A percentile compares a stretch with the other conserved stretches of the same genome.
Conservation (phyloP, 306 rosid species). For the Citrullus mucosospermus region DNA sequence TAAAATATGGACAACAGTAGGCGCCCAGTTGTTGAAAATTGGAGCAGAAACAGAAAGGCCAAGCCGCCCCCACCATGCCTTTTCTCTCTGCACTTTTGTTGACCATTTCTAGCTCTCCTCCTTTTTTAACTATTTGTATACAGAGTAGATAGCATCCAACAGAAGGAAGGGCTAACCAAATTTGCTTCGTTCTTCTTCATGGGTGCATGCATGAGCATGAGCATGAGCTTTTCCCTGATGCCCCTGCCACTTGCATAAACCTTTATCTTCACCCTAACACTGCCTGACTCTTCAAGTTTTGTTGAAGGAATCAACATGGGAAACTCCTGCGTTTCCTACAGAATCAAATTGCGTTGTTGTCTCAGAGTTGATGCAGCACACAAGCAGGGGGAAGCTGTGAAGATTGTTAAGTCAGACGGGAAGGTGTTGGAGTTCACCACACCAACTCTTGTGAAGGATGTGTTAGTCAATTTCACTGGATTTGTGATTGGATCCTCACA, state of each 20-base stretch:
- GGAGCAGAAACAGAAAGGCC: not conserved
- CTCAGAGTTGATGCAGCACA: not conserved
- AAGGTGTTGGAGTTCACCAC: slow-evolving; percentile 31
- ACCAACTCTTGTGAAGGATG: slow-evolving; percentile 38
- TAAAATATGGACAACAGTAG: not conserved
- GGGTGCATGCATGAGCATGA: not conserved
- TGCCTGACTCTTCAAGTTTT: not conserved
- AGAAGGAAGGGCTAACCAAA: not conserved
- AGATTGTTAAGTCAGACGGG: slow-evolving; percentile 45
- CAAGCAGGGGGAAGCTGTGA: slow-evolving; percentile 19
- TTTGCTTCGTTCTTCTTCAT: slow-evolving; percentile 7
- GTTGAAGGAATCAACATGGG: slow-evolving; percentile 35
- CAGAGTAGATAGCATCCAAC: slow-evolving; percentile 4
- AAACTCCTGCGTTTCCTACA: slow-evolving; percentile 27
- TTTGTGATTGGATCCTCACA: slow-evolving; percentile 25
- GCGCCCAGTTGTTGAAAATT: not conserved
- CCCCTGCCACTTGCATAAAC: slow-evolving; percentile 8
- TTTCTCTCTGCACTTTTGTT: slow-evolving; percentile 48
- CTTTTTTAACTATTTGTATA: not conserved
- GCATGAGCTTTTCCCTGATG: not conserved
- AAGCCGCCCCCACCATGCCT: not conserved
- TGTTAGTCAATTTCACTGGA: slow-evolving; percentile 24
- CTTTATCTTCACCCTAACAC: not conserved
- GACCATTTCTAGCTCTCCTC: slow-evolving; percentile 22
- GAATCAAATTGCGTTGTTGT: slow-evolving; percentile 8